These are phyloP conservation scores for Biscogniauxia mediterranea DNA, from an alignment of 2,329 filamentous ascomycete genomes.

Conservation along the genomic window DNA sequence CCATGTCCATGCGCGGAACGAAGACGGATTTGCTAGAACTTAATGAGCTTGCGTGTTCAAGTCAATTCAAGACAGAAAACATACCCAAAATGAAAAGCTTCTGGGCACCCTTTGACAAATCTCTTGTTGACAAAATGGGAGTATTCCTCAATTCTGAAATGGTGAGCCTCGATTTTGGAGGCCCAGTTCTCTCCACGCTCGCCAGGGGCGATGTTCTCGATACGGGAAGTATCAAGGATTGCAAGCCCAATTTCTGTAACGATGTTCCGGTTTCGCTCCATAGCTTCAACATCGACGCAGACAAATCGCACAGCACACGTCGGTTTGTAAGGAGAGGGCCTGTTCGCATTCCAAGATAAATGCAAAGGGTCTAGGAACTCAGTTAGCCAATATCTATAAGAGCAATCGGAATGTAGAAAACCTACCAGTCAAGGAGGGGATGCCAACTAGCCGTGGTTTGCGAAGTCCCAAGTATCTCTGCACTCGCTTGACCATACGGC, in stretches of 20 bases:
- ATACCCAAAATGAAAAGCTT: conserved; percentile 73
- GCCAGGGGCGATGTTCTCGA: conserved; percentile 58
- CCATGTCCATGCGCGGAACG: conserved; percentile 35
- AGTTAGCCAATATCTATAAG: conserved; percentile 2
- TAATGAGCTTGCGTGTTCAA: conserved; percentile 11
- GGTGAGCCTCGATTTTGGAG: conserved; percentile 62
- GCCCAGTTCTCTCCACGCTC: conserved; percentile 65
- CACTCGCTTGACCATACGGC: conserved; percentile 57
- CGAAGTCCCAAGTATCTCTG: conserved; percentile 72
- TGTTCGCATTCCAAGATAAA: conserved; percentile 29
- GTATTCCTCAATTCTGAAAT: conserved; percentile 75
- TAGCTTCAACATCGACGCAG: conserved; percentile 79
- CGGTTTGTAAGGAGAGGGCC: conserved; percentile 44
- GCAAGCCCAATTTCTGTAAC: conserved; percentile 88
- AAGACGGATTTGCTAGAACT: conserved; percentile 41
- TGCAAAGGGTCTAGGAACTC: conserved; percentile 4
- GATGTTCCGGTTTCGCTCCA: conserved; percentile 62
- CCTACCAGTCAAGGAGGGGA: conserved; percentile 9
- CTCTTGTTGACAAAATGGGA: conserved; percentile 61
- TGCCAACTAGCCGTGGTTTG: conserved; percentile 28
- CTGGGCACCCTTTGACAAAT: conserved; percentile 72
- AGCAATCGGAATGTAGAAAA: background rate
- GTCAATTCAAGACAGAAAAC: conserved; percentile 16
- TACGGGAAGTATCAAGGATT: conserved; percentile 66
- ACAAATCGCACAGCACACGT: conserved; percentile 67